Evolutionary conservation across 1,284 basidiomycete species (phyloP), one percentile per base, ranked within the genome.

Genomic region (Cutaneotrichosporon sp.): DNA sequence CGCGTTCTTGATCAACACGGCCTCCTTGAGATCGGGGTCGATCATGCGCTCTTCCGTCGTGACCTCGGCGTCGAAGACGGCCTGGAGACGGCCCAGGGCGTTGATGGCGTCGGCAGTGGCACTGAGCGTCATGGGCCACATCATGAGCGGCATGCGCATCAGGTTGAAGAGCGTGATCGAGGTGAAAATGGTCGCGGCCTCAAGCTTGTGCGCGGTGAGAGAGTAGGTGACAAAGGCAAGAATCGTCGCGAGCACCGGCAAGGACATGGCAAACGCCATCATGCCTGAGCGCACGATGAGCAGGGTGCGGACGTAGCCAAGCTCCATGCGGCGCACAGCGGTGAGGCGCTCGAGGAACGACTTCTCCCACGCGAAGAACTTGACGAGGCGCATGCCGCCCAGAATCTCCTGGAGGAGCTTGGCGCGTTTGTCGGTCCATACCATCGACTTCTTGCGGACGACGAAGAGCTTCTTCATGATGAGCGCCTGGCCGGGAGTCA

Each of bases 331-430:
- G 52, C 94, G 85, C 71, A 89, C 88, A 27, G 85, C 85, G 34
- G 84, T 83, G 45, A 95, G 85, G 55, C 89, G 84, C 24, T 77
- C 66, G 7, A 83, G 82, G 78, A 91, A 92, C 0, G 91, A 89
- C 3, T 68, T 64, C 67, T 84, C 81, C 82, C 82, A 83, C 0
- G 79, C 77, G 75, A 78, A 77, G 77, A 89, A 89, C 77, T 95
- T 97, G 83, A 95, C 90, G 59, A 95, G 84, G 69, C 90, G 88
- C 85, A 95, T 93, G 0, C 90, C 90, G 20, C 88, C 87, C 2
- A 95, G 79, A 4, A 95, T 82, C 66, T 83, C 82, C 62, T 80
- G 79, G 1, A 82, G 74, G 7, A 82, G 72, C 70, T 94, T 81
- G 13, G 77, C 79, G 13, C 82, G 76, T 65, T 83, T 67, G 72